Evolutionary conservation across 768 basidiomycete species (phyloP), one percentile per base, ranked within the genome.

Genomic region (Phaffia tasmanica): DNA sequence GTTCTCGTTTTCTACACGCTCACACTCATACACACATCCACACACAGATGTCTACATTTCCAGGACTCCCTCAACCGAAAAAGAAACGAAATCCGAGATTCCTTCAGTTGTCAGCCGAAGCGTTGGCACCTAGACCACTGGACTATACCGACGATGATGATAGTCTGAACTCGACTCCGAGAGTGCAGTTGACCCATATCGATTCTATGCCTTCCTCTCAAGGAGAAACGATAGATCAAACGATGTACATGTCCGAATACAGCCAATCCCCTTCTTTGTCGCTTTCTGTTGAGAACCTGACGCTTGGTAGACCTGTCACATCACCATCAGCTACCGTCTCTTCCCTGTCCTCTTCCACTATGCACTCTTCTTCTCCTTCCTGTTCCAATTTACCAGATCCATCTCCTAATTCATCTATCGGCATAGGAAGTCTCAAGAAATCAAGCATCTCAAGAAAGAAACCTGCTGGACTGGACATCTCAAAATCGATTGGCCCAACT

Each of bases 51-150:
- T 67, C 66, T 21, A 57, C 66, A 27, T 67, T 67, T 55, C 66
- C 66, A 14, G 66, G 66, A 16, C 61, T 63, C 16, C 49, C 63
- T 25, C 61, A 56, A 32, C 67, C 67, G 27, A 69, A 69, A 51
- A 89, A 89, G 81, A 92, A 92, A 76, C 85, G 89, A 70, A 92
- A 92, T 75, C 90, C 89, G 82, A 91, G 89, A 78, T 84, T 82
- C 49, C 82, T 92, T 11, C 84, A 86, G 78, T 84, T 92, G 74
- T 81, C 83, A 71, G 84, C 86, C 65, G 64, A 59, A 35, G 62
- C 67, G 23, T 63, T 69, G 5, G 53, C 61, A 27, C 64, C 71
- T 15, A 62, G 60, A 67, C 61, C 70, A 29, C 66, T 42, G 35
- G 35, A 42, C 35, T 42, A 42, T 11, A 42, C 69, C 8, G 51